These are phyloP conservation scores for Botryotinia calthae DNA, from an alignment of 2,329 filamentous ascomycete species.

Conservation along the genomic window DNA sequence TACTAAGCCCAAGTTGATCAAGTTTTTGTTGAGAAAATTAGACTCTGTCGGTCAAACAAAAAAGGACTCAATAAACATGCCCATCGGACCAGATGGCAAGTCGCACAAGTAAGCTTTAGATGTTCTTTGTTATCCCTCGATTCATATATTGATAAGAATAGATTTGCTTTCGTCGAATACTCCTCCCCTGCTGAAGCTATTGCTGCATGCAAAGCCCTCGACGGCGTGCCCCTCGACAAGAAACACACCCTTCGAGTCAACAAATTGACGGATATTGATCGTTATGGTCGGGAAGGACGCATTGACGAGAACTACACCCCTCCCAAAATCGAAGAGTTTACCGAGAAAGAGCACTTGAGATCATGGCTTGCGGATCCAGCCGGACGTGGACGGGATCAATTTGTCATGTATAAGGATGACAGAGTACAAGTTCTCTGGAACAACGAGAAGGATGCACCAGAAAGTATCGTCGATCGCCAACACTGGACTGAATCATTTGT, in stretches of 20 bases:
- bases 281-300: slow-evolving; percentile 89
- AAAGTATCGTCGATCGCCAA: slow-evolving; percentile 84
- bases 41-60: slow-evolving; percentile 79
- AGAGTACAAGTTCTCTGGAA: slow-evolving; percentile 97
- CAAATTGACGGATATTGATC: slow-evolving; percentile 97
- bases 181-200: slow-evolving; percentile 85
- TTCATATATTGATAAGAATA: slow-evolving; percentile 41
- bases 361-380: slow-evolving; percentile 85
- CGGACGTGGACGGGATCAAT: slow-evolving; percentile 85
- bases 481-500: slow-evolving; percentile 99
- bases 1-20: slow-evolving; percentile 89
- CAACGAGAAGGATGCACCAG: slow-evolving; percentile 87
- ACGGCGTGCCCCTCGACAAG: slow-evolving; percentile 88
- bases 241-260: slow-evolving; percentile 94
- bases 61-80: slow-evolving; percentile 92
- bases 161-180: slow-evolving; percentile 97
- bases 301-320: slow-evolving; percentile 87
- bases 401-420: slow-evolving; percentile 90
- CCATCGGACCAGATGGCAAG: slow-evolving; percentile 80
- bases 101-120: slow-evolving; percentile 69
- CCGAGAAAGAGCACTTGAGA: slow-evolving; percentile 89
- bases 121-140: slow-evolving; percentile 1
- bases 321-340: slow-evolving; percentile 79
- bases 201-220: slow-evolving; percentile 83
- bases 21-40: slow-evolving; percentile 93